Evolutionary conservation across 768 basidiomycete genomes (phyloP), one percentile per base, ranked within the genome.

Genomic region (Trametes sanguinea): DNA sequence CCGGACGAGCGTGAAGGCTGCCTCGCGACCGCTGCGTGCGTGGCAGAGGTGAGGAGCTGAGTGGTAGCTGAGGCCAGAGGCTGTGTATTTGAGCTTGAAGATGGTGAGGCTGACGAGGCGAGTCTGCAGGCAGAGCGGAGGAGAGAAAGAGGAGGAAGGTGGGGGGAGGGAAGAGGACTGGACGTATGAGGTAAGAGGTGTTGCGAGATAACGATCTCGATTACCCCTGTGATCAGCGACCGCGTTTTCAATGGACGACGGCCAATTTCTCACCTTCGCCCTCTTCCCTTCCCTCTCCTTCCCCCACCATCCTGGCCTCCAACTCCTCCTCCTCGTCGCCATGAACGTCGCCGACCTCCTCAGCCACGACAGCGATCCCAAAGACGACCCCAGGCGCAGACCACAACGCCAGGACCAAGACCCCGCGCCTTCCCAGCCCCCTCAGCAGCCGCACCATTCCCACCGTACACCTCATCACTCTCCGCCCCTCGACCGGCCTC

Each of bases 301-400:
- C 48, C 59, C 66, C 67, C 54, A 58, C 57, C 48, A 43, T 13
- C 42, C 42, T 14, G 9, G 58, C 63, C 57, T 22, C 22, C 22
- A 22, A 22, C 22, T 45, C 57, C 9, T 39, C 56, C 57, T 37
- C 59, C 68, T 32, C 48, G 14, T 11, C 68, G 62, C 71, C 70
- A 89, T 89, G 88, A 87, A 89, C 74, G 85, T 90, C 66, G 83
- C 84, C 27, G 83, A 79, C 70, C 81, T 90, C 59, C 76, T 90
- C 29, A 86, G 32, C 57, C 40, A 88, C 66, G 86, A 87, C 66
- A 85, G 86, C 73, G 84, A 87, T 0, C 88, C 88, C 51, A 87
- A 86, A 0, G 86, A 86, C 67, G 82, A 82, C 70, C 64, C 65
- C 62, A 17, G 73, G 42, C 71, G 69, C 51, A 66, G 70, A 65